Evolutionary conservation across 768 basidiomycete species (phyloP).

Genomic region (Tephrocybe sp.): DNA sequence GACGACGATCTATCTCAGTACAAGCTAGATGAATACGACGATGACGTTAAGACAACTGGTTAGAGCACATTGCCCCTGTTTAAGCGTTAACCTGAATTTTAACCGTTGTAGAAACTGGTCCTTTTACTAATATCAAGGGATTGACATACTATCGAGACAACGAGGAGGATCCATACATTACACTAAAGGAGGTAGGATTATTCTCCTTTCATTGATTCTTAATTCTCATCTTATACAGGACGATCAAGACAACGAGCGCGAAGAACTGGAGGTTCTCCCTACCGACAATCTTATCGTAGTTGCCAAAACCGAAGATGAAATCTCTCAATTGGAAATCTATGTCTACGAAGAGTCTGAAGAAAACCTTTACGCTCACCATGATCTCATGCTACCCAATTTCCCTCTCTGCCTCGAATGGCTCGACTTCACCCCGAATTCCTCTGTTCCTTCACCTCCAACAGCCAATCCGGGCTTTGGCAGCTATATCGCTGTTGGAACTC

Average conservation of each 20-base stretch:
- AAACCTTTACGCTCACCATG: constrained; percentile 95
- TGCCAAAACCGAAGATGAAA: constrained; percentile 95
- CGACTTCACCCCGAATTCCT: constrained; percentile 80
- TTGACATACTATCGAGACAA: constrained; percentile 89
- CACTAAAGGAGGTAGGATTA: constrained; percentile 81
- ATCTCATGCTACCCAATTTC: constrained; percentile 95
- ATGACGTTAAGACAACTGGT: constrained; percentile 52
- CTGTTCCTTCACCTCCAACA: constrained; percentile 29
- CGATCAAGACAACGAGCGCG: constrained; percentile 76
- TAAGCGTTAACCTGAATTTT: constrained; percentile 6
- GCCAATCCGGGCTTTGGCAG: constrained; percentile 57
- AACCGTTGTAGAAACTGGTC: constrained; percentile 52
- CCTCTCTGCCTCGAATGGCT: constrained; percentile 99
- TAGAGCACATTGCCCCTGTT: constrained; percentile 12
- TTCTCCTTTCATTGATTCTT: neutral
- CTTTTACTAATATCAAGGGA: constrained; percentile 95
- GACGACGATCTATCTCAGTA: constrained; percentile 80
- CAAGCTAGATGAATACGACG: constrained; percentile 89
- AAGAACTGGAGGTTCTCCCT: constrained; percentile 85
- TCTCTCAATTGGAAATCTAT: constrained; percentile 94
- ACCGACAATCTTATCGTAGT: constrained; percentile 90
- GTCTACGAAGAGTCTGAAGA: constrained; percentile 92
- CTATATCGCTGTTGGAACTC: constrained; percentile 94
- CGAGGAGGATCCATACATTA: constrained; percentile 95
- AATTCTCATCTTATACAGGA: constrained; percentile 33